Conservation (phyloP, 1,284 basidiomycete species). For the Hypsizygus ulmarius region DNA sequence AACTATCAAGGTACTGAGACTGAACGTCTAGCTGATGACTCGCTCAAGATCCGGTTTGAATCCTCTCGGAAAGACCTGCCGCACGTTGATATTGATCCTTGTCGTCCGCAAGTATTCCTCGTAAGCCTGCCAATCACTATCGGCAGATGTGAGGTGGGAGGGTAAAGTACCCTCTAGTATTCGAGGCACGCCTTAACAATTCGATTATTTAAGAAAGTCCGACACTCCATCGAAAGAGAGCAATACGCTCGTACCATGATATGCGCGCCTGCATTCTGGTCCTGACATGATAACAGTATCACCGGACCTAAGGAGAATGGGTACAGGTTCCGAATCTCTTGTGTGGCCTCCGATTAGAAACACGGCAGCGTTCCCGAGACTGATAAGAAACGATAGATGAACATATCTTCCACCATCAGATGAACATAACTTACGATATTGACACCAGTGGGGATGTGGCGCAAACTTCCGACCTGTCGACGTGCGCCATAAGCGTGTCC, state of each 20-base stretch:
- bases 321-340: slow-evolving; percentile 70
- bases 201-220: background rate
- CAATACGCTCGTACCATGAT: slow-evolving; percentile 60
- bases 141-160: slow-evolving; percentile 43
- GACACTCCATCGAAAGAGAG: too few relatives aligned
- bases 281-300: slow-evolving; percentile 94
- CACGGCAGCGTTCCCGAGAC: slow-evolving; percentile 81
- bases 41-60: slow-evolving; percentile 43
- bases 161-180: slow-evolving; percentile 81
- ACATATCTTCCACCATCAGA: background rate
- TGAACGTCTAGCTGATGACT: background rate
- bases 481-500: slow-evolving; percentile 92
- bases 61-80: slow-evolving; percentile 80
- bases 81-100: slow-evolving; percentile 86
- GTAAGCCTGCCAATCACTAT: slow-evolving; percentile 54
- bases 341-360: slow-evolving; percentile 87
- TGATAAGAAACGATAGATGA: slow-evolving; percentile 27
- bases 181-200: slow-evolving; percentile 72
- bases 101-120: slow-evolving; percentile 61
- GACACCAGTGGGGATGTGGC: slow-evolving; percentile 87
- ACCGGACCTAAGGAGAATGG: slow-evolving; percentile 82
- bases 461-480: slow-evolving; percentile 87
- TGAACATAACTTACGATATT: slow-evolving; percentile 67
- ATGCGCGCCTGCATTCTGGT: slow-evolving; percentile 75
- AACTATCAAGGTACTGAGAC: too few relatives aligned